phyloP scores from a whole-genome alignment of 2,329 filamentous ascomycete species.

The Bipolaris oryzae region DNA sequence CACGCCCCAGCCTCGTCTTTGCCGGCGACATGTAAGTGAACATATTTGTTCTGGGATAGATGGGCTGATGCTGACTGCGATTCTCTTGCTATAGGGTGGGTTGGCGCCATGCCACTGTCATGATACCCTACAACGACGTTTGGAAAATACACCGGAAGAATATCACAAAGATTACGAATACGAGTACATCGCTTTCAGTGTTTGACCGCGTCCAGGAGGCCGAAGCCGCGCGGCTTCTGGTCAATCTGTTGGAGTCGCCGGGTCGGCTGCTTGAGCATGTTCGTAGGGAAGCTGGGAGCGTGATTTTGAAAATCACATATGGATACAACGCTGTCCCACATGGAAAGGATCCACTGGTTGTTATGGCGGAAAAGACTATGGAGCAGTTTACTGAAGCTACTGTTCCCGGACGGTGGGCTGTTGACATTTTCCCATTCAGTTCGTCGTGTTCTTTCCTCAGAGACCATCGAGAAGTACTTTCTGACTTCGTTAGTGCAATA shows the following conservation, averaged over 20 bases:
- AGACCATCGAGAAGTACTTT: no score
- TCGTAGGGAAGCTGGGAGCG: constrained; percentile 32
- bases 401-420: constrained; percentile 53
- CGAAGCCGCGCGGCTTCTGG: constrained; percentile 30
- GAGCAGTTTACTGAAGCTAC: constrained; percentile 49
- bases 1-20: constrained; percentile 25
- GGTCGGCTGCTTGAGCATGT: constrained; percentile 31
- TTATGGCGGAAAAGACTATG: constrained; percentile 51
- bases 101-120: constrained; percentile 26
- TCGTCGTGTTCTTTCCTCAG: constrained; percentile 16
- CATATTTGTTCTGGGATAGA: no score
- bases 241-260: constrained; percentile 27
- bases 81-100: constrained; percentile 16
- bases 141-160: constrained; percentile 34
- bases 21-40: constrained; percentile 26
- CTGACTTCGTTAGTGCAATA: constrained; percentile 36
- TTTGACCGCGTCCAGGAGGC: constrained; percentile 32
- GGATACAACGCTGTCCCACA: constrained; percentile 54
- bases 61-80: neutral
- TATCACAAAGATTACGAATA: constrained; percentile 30
- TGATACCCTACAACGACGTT: constrained; percentile 21
- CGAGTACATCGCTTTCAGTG: constrained; percentile 21
- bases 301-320: constrained; percentile 39
- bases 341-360: constrained; percentile 52
- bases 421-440: constrained; percentile 55